Base-by-base conservation (phyloP, 495 filamentous ascomycete species). In the Tuber aestivum region DNA sequence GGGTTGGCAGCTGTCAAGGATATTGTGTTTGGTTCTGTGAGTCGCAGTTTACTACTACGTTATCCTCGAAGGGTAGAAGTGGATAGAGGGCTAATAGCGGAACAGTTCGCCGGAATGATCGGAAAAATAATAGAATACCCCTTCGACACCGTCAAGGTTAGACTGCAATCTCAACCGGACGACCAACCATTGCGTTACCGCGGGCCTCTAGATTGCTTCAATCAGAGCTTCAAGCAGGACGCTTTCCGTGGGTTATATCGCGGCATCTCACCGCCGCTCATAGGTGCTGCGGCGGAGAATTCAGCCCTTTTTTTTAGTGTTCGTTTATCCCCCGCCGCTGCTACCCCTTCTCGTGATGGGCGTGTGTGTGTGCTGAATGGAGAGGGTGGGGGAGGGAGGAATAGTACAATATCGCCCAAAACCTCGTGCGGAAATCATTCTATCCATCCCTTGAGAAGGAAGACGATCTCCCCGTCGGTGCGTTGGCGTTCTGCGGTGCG, bases 91-190 rank as follows among this genome's bases (percentile, higher is more conserved):
- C 68, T 74, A 42, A 74, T 73, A 45, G 70, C 42, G 73, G 37
- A n/a, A 2, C 78, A 94, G 92, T 84, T 90, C 38, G 94, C 94
- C 61, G 96, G 96, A 75, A 91, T 95, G 74, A 92, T 92, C 37
- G 96, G 95, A 76, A 99, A 99, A 86, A 89, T 93, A 77, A 93
- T 99, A 81, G 96, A 99, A 82, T 99, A 96, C 83, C 96, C 96
- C 42, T 98, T 98, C 84, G 96, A 99, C 86, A 99, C 96, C 0
- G 91, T 99, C 80, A 99, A 99, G 87, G 95, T 92, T 69, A 88
- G 89, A 38, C 85, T 93, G 7, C 91, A 93, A 83, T 91, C 91
- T 6, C 95, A 97, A 83, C 93, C 94, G 12, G 91, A 94, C 81
- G 89, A 91, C 76, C 87, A 92, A 1, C 93, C 95, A 41, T 89